Evolutionary conservation across 257 asterid species (phyloP).

Genomic region (Forsythia viridissima): DNA sequence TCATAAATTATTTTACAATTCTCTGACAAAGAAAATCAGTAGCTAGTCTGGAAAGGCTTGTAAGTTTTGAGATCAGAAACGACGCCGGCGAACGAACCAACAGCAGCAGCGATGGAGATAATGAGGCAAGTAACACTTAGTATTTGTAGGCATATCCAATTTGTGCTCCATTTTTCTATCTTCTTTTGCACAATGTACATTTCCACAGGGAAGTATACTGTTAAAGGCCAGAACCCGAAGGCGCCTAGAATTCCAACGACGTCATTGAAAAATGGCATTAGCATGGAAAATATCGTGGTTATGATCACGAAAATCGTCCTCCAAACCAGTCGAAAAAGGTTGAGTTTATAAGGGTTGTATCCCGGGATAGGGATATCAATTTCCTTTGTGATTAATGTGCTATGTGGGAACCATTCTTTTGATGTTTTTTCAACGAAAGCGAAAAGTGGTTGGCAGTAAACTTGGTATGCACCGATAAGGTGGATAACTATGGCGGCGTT

Average conservation of each 20-base stretch:
- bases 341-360: neutral
- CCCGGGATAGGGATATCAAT: constrained; percentile 4
- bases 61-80: constrained; percentile 14
- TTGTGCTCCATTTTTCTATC: constrained; percentile 14
- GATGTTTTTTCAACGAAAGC: constrained; percentile 1
- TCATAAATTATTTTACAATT: neutral
- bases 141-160: constrained; percentile 13
- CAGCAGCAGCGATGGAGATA: constrained; percentile 10
- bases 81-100: constrained; percentile 4
- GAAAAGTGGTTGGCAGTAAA: constrained; percentile 12
- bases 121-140: constrained; percentile 4
- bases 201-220: constrained; percentile 7
- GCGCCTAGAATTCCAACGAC: constrained; percentile 12
- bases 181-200: constrained; percentile 12
- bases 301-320: constrained; percentile 13
- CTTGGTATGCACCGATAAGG: constrained; percentile 6
- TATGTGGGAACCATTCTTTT: constrained; percentile 1
- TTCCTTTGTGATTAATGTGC: neutral
- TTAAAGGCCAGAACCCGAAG: constrained; percentile 13
- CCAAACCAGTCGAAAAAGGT: constrained; percentile 9
- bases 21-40: constrained; percentile 11
- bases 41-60: constrained; percentile 24
- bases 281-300: constrained; percentile 3
- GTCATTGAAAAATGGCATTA: constrained; percentile 12
- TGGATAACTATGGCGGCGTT: constrained; percentile 14